Evolutionary conservation across 2,329 filamentous ascomycete genomes (phyloP).

Genomic region (Hirsutella minnesotensis): DNA sequence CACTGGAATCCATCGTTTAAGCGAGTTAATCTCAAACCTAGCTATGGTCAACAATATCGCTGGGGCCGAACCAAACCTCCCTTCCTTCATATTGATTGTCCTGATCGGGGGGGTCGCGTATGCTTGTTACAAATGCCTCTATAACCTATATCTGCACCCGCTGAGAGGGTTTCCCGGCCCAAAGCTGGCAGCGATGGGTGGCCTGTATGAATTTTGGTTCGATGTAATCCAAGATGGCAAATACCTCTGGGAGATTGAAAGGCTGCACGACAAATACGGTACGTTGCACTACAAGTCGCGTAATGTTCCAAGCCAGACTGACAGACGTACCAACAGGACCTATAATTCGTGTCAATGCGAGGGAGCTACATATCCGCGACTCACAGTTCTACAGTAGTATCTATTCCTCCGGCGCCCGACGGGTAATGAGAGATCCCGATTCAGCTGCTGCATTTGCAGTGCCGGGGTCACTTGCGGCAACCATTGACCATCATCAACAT

Average conservation of each 20-base stretch:
- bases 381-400: constrained; percentile 13
- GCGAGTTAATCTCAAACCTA: too few relatives aligned
- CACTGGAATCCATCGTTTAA: too few relatives aligned
- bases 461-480: constrained; percentile 4
- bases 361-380: constrained; percentile 19
- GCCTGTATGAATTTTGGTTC: constrained; percentile 17
- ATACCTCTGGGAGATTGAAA: constrained; percentile 13
- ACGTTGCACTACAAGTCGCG: neutral
- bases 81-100: neutral
- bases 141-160: constrained; percentile 18
- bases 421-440: constrained; percentile 1
- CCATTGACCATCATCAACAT: constrained; percentile 7
- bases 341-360: constrained; percentile 20
- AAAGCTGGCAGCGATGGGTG: constrained; percentile 13
- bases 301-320: neutral
- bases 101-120: neutral
- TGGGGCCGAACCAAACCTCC: too few relatives aligned
- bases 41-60: too few relatives aligned
- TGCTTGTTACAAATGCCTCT: constrained; percentile 7
- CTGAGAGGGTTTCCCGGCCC: constrained; percentile 18
- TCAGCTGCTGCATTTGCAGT: constrained; percentile 4
- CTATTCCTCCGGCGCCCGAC: constrained; percentile 9
- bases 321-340: constrained; percentile 10
- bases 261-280: constrained; percentile 19
- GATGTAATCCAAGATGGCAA: constrained; percentile 11